These are phyloP conservation scores for Podaxis sp. DNA, from an alignment of 768 basidiomycete genomes.

Conservation along the genomic window DNA sequence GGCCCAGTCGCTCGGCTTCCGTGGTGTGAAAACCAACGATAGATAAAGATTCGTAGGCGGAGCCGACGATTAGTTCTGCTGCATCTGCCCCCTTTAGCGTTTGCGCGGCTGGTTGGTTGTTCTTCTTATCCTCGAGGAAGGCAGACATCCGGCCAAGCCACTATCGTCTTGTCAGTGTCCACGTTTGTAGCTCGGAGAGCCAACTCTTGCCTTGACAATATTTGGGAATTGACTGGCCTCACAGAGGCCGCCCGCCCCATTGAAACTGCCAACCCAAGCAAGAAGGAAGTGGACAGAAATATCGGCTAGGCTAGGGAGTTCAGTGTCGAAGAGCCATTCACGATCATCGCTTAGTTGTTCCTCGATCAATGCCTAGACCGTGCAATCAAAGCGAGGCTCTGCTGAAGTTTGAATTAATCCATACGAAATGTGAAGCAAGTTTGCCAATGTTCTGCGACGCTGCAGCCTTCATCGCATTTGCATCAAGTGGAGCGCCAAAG, in stretches of 20 bases:
- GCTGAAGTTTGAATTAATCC: conserved; percentile 7
- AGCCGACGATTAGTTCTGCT: conserved; percentile 33
- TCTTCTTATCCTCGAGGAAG: conserved; percentile 26
- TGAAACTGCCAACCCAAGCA: conserved; percentile 38
- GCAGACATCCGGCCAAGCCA: conserved; percentile 42
- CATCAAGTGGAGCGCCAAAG: conserved; percentile 32
- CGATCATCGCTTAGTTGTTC: conserved; percentile 47
- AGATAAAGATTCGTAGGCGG: conserved; percentile 31
- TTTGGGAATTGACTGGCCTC: conserved; percentile 34
- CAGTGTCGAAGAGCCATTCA: conserved; percentile 56
- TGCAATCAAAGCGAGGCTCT: background rate
- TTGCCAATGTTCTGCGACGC: conserved; percentile 30
- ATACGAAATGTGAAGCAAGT: conserved; percentile 45
- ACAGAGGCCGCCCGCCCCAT: conserved; percentile 30
- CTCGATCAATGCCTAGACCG: conserved; percentile 26
- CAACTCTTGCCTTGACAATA: conserved; percentile 29
- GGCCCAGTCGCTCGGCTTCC: conserved; percentile 38
- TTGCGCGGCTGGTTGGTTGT: conserved; percentile 19
- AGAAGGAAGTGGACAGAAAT: conserved; percentile 46
- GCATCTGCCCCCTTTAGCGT: conserved; percentile 37
- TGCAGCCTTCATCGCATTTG: conserved; percentile 27
- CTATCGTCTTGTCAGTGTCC: conserved; percentile 21
- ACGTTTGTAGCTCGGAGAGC: background rate
- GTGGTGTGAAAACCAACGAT: conserved; percentile 40
- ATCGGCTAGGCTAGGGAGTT: conserved; percentile 47